A percentile compares a stretch with the other conserved stretches of the same genome.
phyloP scores from a whole-genome alignment of 257 asterid species.

The Craterostigma plantagineum region DNA sequence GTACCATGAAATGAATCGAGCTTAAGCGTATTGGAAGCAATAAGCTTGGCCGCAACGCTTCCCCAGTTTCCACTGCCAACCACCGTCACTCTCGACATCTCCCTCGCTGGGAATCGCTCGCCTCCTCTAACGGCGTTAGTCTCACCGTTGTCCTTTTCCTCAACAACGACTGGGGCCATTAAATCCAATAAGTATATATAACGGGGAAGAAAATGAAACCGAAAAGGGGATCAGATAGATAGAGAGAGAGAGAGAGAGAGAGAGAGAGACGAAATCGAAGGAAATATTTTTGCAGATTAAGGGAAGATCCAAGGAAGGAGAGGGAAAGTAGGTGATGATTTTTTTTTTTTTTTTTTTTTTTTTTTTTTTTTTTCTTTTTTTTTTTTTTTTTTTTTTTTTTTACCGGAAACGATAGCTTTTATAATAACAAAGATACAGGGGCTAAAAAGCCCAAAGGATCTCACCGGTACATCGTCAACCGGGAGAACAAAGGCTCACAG shows the following conservation, averaged over 20 bases:
- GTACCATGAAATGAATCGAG: constrained; percentile 52
- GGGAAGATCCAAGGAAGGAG: constrained; percentile 10
- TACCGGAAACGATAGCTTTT: too few relatives aligned
- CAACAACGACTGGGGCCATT: too few relatives aligned
- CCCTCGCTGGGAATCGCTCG: too few relatives aligned
- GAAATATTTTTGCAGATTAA: not conserved
- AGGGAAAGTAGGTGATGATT: constrained; percentile 12
- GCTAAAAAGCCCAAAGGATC: too few relatives aligned
- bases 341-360: too few relatives aligned
- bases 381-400: too few relatives aligned
- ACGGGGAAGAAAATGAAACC: constrained; percentile 18
- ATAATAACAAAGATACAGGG: too few relatives aligned
- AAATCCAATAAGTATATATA: too few relatives aligned
- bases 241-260: too few relatives aligned
- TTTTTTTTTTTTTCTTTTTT: too few relatives aligned
- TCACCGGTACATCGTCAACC: too few relatives aligned
- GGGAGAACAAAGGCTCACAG: too few relatives aligned
- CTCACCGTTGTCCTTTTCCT: constrained; percentile 6
- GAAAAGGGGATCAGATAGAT: constrained; percentile 2
- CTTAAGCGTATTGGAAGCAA: constrained; percentile 56
- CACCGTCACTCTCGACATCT: constrained; percentile 48
- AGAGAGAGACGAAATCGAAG: not conserved
- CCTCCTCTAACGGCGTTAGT: not conserved
- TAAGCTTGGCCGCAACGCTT: constrained; percentile 82
- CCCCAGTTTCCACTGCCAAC: constrained; percentile 96